Evolutionary conservation across 768 basidiomycete genomes (phyloP).

Genomic region (Calocera cornea): DNA sequence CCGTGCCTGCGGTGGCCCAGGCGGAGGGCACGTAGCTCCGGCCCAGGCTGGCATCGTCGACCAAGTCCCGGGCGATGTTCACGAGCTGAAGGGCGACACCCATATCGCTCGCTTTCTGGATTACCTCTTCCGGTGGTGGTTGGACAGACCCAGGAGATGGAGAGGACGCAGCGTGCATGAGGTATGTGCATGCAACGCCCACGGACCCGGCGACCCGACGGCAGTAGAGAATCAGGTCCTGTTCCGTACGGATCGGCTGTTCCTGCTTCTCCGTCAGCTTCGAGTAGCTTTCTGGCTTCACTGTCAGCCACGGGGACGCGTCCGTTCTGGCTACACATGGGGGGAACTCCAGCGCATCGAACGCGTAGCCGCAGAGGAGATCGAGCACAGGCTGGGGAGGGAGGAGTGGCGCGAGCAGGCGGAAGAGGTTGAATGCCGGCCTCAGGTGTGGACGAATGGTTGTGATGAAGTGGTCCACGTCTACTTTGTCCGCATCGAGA

Average conservation of each 20-base stretch:
- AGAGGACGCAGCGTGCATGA: not conserved
- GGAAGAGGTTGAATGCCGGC: not conserved
- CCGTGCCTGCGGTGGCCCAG: not conserved
- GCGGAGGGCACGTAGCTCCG: constrained; percentile 10
- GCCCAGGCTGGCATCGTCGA: constrained; percentile 9
- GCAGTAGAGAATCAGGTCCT: constrained; percentile 12
- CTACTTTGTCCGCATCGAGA: not conserved
- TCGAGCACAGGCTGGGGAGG: not conserved
- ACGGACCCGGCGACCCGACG: constrained; percentile 12
- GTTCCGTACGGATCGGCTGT: constrained; percentile 8
- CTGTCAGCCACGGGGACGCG: too few species aligned
- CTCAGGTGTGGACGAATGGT: not conserved
- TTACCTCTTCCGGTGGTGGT: not conserved
- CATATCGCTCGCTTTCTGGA: constrained; percentile 10
- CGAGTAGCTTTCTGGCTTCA: too few species aligned
- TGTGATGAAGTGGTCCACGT: not conserved
- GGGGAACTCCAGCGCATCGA: not conserved
- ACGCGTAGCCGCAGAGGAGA: not conserved
- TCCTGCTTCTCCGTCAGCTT: too few species aligned
- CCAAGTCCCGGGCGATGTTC: constrained; percentile 14
- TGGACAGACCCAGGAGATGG: not conserved
- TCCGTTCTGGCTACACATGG: too few species aligned
- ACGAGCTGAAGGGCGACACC: constrained; percentile 14
- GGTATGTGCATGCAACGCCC: constrained; percentile 9
- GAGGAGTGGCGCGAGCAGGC: not conserved